Evolutionary conservation across 2,329 filamentous ascomycete species (phyloP).

Genomic region (Phyllosticta paracitricarpa): DNA sequence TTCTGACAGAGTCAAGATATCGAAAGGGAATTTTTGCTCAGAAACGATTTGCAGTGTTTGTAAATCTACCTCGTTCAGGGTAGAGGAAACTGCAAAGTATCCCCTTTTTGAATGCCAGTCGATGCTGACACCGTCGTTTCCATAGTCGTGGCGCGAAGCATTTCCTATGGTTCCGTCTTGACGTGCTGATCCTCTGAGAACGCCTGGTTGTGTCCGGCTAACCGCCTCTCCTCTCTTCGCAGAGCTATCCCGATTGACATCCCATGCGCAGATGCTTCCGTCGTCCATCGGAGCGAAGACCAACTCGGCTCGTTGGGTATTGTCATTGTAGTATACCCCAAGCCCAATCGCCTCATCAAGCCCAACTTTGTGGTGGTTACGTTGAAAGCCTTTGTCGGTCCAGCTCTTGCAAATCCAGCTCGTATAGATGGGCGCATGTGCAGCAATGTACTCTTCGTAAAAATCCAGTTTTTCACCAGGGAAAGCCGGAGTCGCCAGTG

Average conservation of each 20-base stretch:
- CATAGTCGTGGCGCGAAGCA: no score
- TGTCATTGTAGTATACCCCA: conserved; percentile 50
- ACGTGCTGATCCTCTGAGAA: conserved; percentile 43
- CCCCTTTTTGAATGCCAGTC: conserved; percentile 57
- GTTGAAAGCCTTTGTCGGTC: conserved; percentile 19
- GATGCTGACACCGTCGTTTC: conserved; percentile 64
- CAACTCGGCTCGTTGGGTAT: conserved; percentile 42
- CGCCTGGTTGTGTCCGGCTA: conserved; percentile 40
- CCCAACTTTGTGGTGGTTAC: background rate
- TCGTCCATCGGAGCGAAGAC: conserved; percentile 75
- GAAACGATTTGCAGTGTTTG: conserved; percentile 59
- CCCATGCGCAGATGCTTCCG: conserved; percentile 81
- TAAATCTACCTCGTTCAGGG: conserved; percentile 74
- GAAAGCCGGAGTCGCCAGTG: conserved; percentile 66
- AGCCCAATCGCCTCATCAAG: conserved; percentile 53
- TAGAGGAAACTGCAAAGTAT: conserved; percentile 70
- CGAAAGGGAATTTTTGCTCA: conserved; percentile 64
- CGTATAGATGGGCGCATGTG: conserved; percentile 62
- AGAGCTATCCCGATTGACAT: conserved; percentile 27
- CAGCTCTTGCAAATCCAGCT: conserved; percentile 65
- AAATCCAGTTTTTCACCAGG: conserved; percentile 64
- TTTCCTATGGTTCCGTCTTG: no score
- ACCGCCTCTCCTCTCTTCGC: conserved; percentile 50
- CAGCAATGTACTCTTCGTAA: conserved; percentile 83
- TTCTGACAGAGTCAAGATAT: conserved; percentile 73